phyloP scores from a whole-genome alignment of 768 basidiomycete species.

The Astraeus odoratus region DNA sequence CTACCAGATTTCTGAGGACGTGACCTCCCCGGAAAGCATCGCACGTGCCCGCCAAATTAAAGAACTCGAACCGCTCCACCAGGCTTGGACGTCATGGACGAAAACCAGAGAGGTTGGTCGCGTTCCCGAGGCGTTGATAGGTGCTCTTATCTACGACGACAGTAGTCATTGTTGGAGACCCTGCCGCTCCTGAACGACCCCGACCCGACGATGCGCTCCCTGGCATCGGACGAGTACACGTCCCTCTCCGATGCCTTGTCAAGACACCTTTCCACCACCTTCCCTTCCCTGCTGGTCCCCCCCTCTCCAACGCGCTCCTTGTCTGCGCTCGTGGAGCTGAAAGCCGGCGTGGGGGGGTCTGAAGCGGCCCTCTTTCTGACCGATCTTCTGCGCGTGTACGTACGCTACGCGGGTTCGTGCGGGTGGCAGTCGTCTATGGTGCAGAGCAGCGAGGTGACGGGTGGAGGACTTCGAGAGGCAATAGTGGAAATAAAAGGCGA shows the following conservation, averaged over 20 bases:
- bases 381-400: conserved; percentile 79
- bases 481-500: conserved; percentile 72
- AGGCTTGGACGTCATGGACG: conserved; percentile 63
- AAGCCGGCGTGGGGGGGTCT: conserved; percentile 87
- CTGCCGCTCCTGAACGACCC: conserved; percentile 58
- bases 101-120: conserved; percentile 49
- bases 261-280: conserved; percentile 30
- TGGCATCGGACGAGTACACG: conserved; percentile 64
- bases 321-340: conserved; percentile 83
- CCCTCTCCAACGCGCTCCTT: conserved; percentile 56
- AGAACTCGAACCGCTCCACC: conserved; percentile 59
- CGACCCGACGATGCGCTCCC: conserved; percentile 65
- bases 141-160: conserved; percentile 13
- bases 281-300: conserved; percentile 72
- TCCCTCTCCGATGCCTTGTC: conserved; percentile 32
- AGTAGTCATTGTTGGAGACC: conserved; percentile 64
- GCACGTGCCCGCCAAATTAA: conserved; percentile 53
- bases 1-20: conserved; percentile 44
- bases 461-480: conserved; percentile 71
- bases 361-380: conserved; percentile 79
- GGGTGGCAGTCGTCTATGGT: conserved; percentile 62
- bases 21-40: conserved; percentile 52
- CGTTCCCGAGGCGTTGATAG: neutral
- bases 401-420: conserved; percentile 45
- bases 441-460: conserved; percentile 48